Evolutionary conservation across 1,284 basidiomycete species (phyloP), one percentile per base, ranked within the genome.

Genomic region (Moesziomyces aphidis): DNA sequence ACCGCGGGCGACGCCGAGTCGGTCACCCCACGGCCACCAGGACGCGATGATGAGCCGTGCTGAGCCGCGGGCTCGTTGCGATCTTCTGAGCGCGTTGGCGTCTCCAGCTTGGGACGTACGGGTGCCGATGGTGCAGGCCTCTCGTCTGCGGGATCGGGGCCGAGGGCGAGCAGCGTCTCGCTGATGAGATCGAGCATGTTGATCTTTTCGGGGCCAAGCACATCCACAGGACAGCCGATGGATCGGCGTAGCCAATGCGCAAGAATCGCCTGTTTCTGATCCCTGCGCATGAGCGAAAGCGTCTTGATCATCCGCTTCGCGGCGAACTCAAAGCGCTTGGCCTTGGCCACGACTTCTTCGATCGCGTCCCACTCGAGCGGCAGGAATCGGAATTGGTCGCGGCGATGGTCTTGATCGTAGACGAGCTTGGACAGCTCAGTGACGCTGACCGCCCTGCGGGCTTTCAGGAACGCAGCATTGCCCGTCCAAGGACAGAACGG

Each of bases 301-400:
- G 71, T 72, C 52, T 78, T 74, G 55, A 77, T 74, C 58, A 77
- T 78, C 4, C 71, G 65, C 43, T 75, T 77, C 45, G 65, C 65
- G 4, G 71, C 71, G 5, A 65, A 68, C 48, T 73, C 71, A 46
- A 68, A 73, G 19, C 71, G 71, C 49, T 64, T 68, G 17, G 58
- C 64, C 52, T 73, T 73, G 47, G 71, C 71, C 4, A 73, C 71
- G 21, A 73, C 58, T 50, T 73, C 71, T 47, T 73, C 71, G 55
- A 73, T 65, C 8, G 71, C 61, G 48, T 73, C 71, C 71, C 71
- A 73, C 47, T 73, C 71, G 21, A 68, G n/a, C 10, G 71, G 71
- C 58, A 73, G 34, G 65, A 73, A 73, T 49, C 59, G 64, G 61
- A 73, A 67, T 50, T 68, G 71, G 55, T 68, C 61, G 21, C 71